Evolutionary conservation across 116 monocot species (phyloP), one percentile per base, ranked within the genome.

Genomic region (Phalaenopsis hybrid): DNA sequence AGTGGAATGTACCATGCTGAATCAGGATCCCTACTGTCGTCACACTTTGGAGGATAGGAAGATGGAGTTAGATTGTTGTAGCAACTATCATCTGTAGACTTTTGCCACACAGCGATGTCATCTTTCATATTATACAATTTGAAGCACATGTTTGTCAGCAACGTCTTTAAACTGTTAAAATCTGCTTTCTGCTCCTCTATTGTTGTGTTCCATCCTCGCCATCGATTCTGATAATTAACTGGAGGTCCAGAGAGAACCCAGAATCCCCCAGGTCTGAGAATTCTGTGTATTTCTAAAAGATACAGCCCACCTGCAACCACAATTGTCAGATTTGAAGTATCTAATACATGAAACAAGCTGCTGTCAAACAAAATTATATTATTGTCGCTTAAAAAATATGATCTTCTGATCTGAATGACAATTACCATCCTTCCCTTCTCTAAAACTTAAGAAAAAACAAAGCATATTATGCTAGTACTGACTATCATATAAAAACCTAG

Each of bases 131-230:
- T 92, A 86, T 94, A 94, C 45, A 94, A 82, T 85, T 91, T 97
- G 85, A 97, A 97, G 84, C 97, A 97, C 97, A 97, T 90, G 88
- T 84, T 88, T 2, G 86, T 90, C 31, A 97, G 85, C 70, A 91
- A 79, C 85, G 87, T 92, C 75, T 94, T 94, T 44, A 97, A 78
- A 33, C 89, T 86, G 81, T 94, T 86, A 77, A 92, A 90, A 81
- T 97, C 90, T 57, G 90, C 58, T 81, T 94, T 92, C 83, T 97
- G 94, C 45, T 88, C 92, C 48, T 87, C 87, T 20, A 87, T 81
- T 72, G 97, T 97, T 15, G 97, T 97, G 82, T 97, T 91, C 97
- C 97, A 97, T 48, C 97, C 97, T n/a, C 85, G 84, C 94, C 94
- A 97, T 34, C 94, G 82, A 76, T 92, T 91, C 84, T 97, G 85